Evolutionary conservation across 2,329 filamentous ascomycete species (phyloP).

Genomic region (Colletotrichum graminicola): DNA sequence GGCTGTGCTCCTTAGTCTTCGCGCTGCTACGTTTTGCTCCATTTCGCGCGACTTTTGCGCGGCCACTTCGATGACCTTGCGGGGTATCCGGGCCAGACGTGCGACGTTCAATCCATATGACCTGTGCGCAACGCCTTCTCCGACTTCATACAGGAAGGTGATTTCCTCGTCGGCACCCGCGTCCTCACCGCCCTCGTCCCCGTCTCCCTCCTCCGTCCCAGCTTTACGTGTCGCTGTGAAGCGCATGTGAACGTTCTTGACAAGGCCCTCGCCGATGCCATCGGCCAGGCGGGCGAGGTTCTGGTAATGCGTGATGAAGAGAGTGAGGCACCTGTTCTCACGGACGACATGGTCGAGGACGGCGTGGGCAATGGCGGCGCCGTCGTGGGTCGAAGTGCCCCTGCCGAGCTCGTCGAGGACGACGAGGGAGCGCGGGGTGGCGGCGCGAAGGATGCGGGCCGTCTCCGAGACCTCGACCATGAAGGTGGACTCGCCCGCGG

Average conservation of each 20-base stretch:
- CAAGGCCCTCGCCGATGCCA: constrained; percentile 69
- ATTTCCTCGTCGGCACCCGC: constrained; percentile 77
- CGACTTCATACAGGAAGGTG: constrained; percentile 94
- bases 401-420: constrained; percentile 95
- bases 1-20: constrained; percentile 67
- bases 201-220: constrained; percentile 11
- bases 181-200: constrained; percentile 44
- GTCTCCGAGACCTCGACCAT: constrained; percentile 98
- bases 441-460: constrained; percentile 88
- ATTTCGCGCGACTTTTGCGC: constrained; percentile 83
- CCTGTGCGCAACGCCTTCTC: constrained; percentile 90
- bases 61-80: constrained; percentile 81
- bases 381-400: constrained; percentile 95
- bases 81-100: constrained; percentile 83
- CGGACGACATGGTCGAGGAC: constrained; percentile 88
- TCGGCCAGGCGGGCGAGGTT: constrained; percentile 78
- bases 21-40: constrained; percentile 77
- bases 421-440: constrained; percentile 85
- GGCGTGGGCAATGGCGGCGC: constrained; percentile 93
- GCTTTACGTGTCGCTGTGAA: constrained; percentile 68
- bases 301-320: constrained; percentile 99
- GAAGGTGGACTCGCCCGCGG: constrained; percentile 94
- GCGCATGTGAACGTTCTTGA: constrained; percentile 94
- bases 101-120: constrained; percentile 97
- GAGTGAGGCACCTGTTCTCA: constrained; percentile 79